A percentile compares a stretch with the other conserved stretches of the same genome.
Evolutionary conservation across 371 early-diverging fungal genomes (phyloP).

Genomic region (Mortierella sp.): DNA sequence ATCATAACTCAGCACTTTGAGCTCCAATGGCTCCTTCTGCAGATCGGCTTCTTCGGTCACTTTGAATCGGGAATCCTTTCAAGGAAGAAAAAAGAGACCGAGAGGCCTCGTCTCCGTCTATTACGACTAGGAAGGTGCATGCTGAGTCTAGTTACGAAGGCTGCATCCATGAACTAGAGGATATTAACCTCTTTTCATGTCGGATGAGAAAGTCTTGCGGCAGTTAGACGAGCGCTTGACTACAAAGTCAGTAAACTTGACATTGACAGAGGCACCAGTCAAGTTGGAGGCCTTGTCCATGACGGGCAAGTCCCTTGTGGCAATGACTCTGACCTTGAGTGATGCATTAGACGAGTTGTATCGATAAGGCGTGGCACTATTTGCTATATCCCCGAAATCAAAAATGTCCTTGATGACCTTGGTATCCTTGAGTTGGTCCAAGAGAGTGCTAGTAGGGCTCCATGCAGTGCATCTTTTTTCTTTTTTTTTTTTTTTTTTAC

Average conservation of each 20-base stretch:
- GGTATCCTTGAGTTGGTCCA: no score
- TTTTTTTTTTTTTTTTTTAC: no score
- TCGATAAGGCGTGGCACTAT: no score
- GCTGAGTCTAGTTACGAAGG: not conserved
- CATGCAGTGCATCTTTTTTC: no score
- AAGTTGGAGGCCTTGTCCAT: conserved; percentile 82
- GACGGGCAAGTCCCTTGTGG: conserved; percentile 78
- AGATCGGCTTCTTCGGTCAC: conserved; percentile 76
- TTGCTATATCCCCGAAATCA: no score
- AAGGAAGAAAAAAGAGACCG: not conserved
- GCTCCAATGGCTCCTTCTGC: conserved; percentile 80
- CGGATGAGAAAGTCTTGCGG: conserved; percentile 75
- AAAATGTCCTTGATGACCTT: not conserved
- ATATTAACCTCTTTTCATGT: conserved; percentile 76
- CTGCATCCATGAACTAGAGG: conserved; percentile 9
- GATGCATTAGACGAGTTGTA: no score
- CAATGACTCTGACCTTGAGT: conserved; percentile 72
- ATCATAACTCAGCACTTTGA: conserved; percentile 82
- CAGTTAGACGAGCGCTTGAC: conserved; percentile 66
- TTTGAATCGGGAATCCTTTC: conserved; percentile 64
- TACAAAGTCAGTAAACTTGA: conserved; percentile 75
- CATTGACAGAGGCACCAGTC: conserved; percentile 81
- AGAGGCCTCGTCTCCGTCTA: not conserved
- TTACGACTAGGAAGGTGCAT: not conserved
- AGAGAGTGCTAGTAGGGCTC: no score